Evolutionary conservation across 805 yeast species (phyloP).

Genomic region (Candida glaebosa): DNA sequence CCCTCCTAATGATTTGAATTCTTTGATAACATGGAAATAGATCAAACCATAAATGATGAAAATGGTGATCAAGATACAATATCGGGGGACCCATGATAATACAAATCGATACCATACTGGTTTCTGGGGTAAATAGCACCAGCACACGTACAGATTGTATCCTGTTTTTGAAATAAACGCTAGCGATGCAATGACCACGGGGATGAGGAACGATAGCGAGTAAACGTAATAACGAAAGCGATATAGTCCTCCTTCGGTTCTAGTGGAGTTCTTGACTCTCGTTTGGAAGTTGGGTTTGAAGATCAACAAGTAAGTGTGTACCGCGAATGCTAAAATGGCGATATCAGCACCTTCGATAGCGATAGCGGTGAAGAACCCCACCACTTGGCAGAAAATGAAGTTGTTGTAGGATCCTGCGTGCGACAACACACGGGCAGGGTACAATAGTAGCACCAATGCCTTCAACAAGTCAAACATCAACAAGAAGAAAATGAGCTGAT

Average conservation of each 20-base stretch:
- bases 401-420: conserved; percentile 43
- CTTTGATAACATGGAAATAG: conserved; percentile 66
- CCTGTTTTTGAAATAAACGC: conserved; percentile 59
- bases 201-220: conserved; percentile 53
- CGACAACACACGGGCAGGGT: conserved; percentile 57
- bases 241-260: conserved; percentile 72
- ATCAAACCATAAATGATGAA: conserved; percentile 63
- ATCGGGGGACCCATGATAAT: conserved; percentile 81
- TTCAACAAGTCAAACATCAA: conserved; percentile 74
- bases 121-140: conserved; percentile 74
- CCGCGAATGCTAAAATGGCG: conserved; percentile 76
- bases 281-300: conserved; percentile 54
- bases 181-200: conserved; percentile 64
- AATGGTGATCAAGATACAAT: conserved; percentile 59
- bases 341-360: conserved; percentile 84
- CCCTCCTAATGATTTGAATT: conserved; percentile 55
- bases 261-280: conserved; percentile 35
- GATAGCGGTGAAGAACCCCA: conserved; percentile 79
- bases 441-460: conserved; percentile 63
- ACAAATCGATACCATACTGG: conserved; percentile 74
- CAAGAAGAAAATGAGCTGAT: conserved; percentile 63
- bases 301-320: conserved; percentile 74
- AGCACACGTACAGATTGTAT: conserved; percentile 60
- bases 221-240: conserved; percentile 56
- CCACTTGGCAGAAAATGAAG: conserved; percentile 53